phyloP scores from a whole-genome alignment of 495 filamentous ascomycete genomes.

The Immersiella caudata region DNA sequence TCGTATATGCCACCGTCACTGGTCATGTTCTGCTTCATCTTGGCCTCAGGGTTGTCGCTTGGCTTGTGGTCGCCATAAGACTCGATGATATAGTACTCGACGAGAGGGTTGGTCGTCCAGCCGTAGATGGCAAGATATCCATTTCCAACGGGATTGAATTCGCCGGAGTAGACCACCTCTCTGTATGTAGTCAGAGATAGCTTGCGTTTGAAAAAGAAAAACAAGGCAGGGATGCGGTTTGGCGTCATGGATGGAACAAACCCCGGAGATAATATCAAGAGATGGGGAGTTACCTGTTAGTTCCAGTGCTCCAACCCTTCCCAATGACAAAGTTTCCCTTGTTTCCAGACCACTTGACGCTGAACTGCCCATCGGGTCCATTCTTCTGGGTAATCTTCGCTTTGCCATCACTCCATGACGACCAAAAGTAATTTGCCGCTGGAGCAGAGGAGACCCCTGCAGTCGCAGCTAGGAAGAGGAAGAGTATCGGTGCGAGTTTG shows the following conservation, averaged over 20 bases:
- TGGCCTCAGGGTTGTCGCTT: constrained; percentile 40
- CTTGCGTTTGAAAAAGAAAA: too few relatives aligned
- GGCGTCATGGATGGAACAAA: too few relatives aligned
- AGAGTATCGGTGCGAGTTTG: not conserved
- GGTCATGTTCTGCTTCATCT: constrained; percentile 54
- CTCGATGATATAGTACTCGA: constrained; percentile 70
- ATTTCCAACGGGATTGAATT: constrained; percentile 32
- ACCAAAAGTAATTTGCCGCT: constrained; percentile 58
- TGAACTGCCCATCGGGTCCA: constrained; percentile 57
- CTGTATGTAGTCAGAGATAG: constrained; percentile 11
- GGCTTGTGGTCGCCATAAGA: constrained; percentile 61
- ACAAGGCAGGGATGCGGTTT: too few relatives aligned
- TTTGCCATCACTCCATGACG: constrained; percentile 66
- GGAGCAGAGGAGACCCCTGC: constrained; percentile 10
- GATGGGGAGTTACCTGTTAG: constrained; percentile 18
- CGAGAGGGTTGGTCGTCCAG: constrained; percentile 62
- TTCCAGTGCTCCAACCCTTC: constrained; percentile 64
- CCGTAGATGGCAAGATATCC: constrained; percentile 55
- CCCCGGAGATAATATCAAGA: not conserved
- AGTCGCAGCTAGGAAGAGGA: not conserved
- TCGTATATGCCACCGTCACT: constrained; percentile 61
- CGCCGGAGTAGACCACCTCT: constrained; percentile 26
- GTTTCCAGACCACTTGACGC: constrained; percentile 56
- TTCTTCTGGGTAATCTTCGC: constrained; percentile 62
- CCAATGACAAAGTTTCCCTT: constrained; percentile 67